Base-by-base conservation (phyloP, 2,329 filamentous ascomycete species). In the Cadophora sp. region DNA sequence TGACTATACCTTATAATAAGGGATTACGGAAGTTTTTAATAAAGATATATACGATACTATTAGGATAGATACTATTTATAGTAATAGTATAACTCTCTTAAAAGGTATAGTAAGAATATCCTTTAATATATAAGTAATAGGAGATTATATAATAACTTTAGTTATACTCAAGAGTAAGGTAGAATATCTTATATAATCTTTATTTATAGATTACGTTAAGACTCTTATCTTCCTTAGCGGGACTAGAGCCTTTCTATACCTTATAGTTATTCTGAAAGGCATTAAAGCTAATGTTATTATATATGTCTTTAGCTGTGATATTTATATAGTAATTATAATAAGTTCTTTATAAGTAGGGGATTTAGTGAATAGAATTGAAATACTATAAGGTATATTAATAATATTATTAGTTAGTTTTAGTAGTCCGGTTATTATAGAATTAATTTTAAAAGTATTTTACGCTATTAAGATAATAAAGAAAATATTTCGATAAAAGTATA, bases 11-110 rank as follows among this genome's bases (percentile, higher is more conserved):
- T 43, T 16, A 84, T 1, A 77, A 76, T 1, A 85, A 76, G 24
- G 85, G 80, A 73, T 85, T 85, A 34, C 83, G 81, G 62, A 85
- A 79, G 62, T 82, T 84, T 83, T 84, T 34, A 82, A 75, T 69
- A 85, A 82, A 75, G 69, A 85, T 83, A 2, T 79, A 82, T 24
- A 85, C 76, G 12, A 85, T 66, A 70, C 84, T 80, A 58, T 64
- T 67, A 40, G 64, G 67, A 27, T 43, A 62, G 65, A 71, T 66
- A 37, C 9, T 11, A 11, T 24, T 24, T 26, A 26, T 12, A 8
- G 14, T 43, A 16, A 16, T 43, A 16, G 14, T 5, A 43, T 12
- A 3, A 43, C 14, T 43, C 12, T 43, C 14, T 43, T 43, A 16
- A 43, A 16, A 43, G 37, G 9, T 43, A 16, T 11, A 11, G 37